Conservation (phyloP, 108 stramenopile genomes). For the Fistulifera pelliculosa region DNA sequence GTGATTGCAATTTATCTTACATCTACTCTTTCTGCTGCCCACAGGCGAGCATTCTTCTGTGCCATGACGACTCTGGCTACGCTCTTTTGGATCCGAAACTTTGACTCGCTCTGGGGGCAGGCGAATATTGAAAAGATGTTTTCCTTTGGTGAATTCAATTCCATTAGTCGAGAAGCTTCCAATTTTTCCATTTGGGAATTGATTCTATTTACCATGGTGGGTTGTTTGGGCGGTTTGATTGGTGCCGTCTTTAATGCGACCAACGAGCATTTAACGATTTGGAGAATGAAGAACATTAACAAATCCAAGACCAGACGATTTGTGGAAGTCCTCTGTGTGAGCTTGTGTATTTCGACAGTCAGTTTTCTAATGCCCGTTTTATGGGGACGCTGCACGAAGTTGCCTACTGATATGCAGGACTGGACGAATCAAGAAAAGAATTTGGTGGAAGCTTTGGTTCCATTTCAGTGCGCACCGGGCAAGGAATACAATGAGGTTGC, state of each 20-base stretch:
- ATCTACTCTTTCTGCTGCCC: too few species aligned
- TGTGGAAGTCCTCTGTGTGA: constrained; percentile 71
- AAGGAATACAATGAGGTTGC: constrained; percentile 97
- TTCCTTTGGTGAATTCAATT: constrained; percentile 91
- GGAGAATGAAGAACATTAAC: constrained; percentile 82
- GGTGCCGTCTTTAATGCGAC: constrained; percentile 94
- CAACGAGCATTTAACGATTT: constrained; percentile 84
- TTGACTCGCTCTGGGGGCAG: constrained; percentile 79
- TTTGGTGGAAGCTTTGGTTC: constrained; percentile 83
- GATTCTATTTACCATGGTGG: constrained; percentile 78
- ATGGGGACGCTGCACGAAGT: constrained; percentile 82
- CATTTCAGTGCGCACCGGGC: constrained; percentile 80
- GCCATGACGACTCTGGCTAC: constrained; percentile 91
- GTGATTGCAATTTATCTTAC: too few species aligned
- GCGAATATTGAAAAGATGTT: constrained; percentile 87
- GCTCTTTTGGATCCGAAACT: constrained; percentile 70
- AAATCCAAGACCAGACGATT: constrained; percentile 56
- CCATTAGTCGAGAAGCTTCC: constrained; percentile 45
- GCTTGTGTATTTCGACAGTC: constrained; percentile 58
- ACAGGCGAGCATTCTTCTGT: constrained; percentile 59
- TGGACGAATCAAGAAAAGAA: constrained; percentile 93
- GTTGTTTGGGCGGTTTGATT: constrained; percentile 89
- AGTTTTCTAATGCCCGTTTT: constrained; percentile 81
- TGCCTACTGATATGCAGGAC: constrained; percentile 90
- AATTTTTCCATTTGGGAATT: constrained; percentile 94